Conservation (phyloP, 2,329 filamentous ascomycete species). For the Trichophyton mentagrophytes region DNA sequence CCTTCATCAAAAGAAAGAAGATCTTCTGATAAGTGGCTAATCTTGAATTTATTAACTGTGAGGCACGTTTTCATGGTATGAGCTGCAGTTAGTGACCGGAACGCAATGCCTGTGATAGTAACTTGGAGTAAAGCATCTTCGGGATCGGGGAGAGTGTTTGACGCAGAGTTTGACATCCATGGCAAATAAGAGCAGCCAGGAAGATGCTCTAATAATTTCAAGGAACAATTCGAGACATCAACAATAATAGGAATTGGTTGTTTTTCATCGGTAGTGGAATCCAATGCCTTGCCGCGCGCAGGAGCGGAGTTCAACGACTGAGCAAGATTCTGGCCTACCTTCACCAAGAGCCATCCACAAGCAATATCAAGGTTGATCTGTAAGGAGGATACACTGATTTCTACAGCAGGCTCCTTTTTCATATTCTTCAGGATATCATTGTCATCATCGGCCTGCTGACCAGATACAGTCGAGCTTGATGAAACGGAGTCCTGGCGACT, state of each 20-base stretch:
- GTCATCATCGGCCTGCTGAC: neutral
- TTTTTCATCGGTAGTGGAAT: conserved; percentile 5
- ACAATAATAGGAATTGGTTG: conserved; percentile 16
- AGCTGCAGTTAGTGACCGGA: conserved; percentile 16
- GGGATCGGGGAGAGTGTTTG: conserved; percentile 7
- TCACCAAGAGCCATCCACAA: conserved; percentile 30
- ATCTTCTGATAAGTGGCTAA: conserved; percentile 38
- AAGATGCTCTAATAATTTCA: conserved; percentile 24
- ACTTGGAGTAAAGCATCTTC: conserved; percentile 26
- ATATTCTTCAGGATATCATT: neutral
- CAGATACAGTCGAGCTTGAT: neutral
- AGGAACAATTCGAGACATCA: conserved; percentile 11
- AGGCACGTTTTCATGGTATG: conserved; percentile 20
- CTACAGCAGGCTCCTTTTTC: conserved; percentile 15
- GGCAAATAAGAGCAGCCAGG: conserved; percentile 18
- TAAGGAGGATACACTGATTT: conserved; percentile 22
- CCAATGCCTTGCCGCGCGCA: conserved; percentile 2
- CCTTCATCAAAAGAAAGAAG: conserved; percentile 41
- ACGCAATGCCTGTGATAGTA: conserved; percentile 18
- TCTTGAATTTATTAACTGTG: conserved; percentile 30
- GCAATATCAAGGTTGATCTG: conserved; percentile 29
- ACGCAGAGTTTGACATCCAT: neutral
- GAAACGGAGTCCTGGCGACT: neutral
- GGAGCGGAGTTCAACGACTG: conserved; percentile 7
- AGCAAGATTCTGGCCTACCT: conserved; percentile 24